These are phyloP conservation scores for Margaritispora aquatica DNA, from an alignment of 495 filamentous ascomycete species.

Conservation along the genomic window DNA sequence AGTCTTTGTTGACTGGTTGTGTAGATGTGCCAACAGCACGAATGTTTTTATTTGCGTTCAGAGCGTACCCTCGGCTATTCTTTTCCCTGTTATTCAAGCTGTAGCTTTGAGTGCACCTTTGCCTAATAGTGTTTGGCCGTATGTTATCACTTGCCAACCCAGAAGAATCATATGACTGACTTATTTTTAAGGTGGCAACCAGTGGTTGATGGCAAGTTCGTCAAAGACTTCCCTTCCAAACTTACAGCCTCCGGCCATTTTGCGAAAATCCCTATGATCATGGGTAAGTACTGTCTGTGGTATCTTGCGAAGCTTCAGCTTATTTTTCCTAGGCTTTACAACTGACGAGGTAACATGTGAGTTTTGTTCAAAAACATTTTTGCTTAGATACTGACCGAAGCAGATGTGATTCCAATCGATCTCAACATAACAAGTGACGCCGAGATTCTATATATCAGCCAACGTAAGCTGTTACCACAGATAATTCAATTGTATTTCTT, in stretches of 20 bases:
- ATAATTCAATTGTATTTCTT: too few species aligned
- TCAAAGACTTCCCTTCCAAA: conserved; percentile 2
- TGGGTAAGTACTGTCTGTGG: background rate
- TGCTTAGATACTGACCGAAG: background rate
- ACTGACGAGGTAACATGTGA: conserved; percentile 4
- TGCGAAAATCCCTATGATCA: conserved; percentile 5
- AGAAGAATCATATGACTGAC: background rate
- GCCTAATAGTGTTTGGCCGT: background rate
- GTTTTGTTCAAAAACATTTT: background rate
- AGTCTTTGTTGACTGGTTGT: background rate
- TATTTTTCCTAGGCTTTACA: background rate
- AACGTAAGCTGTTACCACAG: background rate
- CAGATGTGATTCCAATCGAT: background rate
- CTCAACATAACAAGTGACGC: background rate
- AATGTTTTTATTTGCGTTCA: background rate
- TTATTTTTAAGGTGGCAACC: background rate
- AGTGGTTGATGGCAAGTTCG: conserved; percentile 2
- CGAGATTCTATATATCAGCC: background rate
- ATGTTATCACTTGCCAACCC: background rate
- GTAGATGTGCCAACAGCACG: background rate
- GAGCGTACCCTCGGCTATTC: background rate
- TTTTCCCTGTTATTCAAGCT: background rate
- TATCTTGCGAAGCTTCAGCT: background rate
- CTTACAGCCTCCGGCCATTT: background rate
- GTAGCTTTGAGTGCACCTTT: background rate